Conservation (phyloP, 257 asterid genomes). For the Voacanga thouarsii region DNA sequence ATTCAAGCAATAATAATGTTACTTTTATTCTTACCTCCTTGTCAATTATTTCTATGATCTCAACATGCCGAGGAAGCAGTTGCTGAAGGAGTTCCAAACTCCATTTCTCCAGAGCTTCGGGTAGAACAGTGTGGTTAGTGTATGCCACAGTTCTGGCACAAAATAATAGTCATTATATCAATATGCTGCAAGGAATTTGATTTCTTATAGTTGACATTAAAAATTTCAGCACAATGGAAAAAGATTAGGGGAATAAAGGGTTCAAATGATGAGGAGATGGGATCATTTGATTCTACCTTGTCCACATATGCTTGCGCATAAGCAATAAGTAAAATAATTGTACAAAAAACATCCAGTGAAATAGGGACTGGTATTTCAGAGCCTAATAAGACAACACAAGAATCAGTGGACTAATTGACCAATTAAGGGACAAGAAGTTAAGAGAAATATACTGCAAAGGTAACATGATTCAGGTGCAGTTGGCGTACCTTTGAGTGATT, state of each 20-base stretch:
- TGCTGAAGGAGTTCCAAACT: slow-evolving; percentile 43
- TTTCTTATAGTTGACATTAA: neutral
- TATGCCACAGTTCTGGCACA: slow-evolving; percentile 56
- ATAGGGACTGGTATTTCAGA: neutral
- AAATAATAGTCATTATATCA: slow-evolving; percentile 9
- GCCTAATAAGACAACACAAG: neutral
- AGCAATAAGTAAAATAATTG: neutral
- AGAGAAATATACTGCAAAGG: neutral
- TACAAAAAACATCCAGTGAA: neutral
- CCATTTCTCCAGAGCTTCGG: slow-evolving; percentile 75
- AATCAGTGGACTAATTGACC: neutral
- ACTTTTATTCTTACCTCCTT: slow-evolving; percentile 39
- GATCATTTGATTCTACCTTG: neutral
- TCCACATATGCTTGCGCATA: neutral
- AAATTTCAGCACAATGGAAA: neutral
- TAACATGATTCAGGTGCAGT: neutral
- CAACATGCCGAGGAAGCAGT: slow-evolving; percentile 66
- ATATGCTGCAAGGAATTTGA: slow-evolving; percentile 5
- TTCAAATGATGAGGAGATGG: neutral
- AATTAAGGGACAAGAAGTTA: neutral
- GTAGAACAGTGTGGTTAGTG: slow-evolving; percentile 68
- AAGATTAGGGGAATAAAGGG: neutral
- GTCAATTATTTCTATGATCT: slow-evolving; percentile 54
- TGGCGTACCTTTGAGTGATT: slow-evolving; percentile 47
- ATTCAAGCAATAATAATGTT: neutral